Percentiles rank a stretch among this genome's conserved stretches.
Conservation (phyloP, 345 rosid genomes). For the Nasturtium officinale region DNA sequence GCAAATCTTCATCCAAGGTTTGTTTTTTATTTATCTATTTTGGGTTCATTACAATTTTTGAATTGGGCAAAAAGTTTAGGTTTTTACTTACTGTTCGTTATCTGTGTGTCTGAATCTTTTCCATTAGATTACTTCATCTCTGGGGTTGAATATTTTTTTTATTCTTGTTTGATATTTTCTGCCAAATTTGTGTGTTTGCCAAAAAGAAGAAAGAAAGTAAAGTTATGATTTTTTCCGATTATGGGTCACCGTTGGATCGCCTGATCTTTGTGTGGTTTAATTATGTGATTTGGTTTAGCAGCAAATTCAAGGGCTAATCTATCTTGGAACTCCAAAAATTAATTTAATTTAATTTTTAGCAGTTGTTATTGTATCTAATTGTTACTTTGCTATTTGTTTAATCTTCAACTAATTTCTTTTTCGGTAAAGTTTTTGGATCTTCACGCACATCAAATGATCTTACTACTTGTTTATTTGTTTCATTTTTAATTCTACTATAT, state of each 20-base stretch:
- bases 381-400: constrained; percentile 34
- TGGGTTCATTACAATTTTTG: constrained; percentile 9
- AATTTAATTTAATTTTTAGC: constrained; percentile 20
- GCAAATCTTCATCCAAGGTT: constrained; percentile 70
- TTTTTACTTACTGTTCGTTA: constrained; percentile 7
- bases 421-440: constrained; percentile 34
- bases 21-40: neutral
- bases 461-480: neutral
- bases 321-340: constrained; percentile 37
- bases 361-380: neutral
- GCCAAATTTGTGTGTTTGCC: neutral
- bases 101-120: constrained; percentile 11
- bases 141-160: constrained; percentile 2
- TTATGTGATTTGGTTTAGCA: constrained; percentile 29
- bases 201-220: neutral
- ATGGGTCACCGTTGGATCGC: constrained; percentile 30
- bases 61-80: neutral
- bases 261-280: constrained; percentile 31
- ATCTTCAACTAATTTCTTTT: constrained; percentile 20
- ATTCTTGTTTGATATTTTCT: neutral
- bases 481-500: neutral
- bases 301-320: constrained; percentile 44
- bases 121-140: constrained; percentile 9
- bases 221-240: constrained; percentile 27
- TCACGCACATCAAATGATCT: constrained; percentile 44